A percentile compares a stretch with the other conserved stretches of the same genome.
These are phyloP conservation scores for Kurtzmaniella fragi DNA, from an alignment of 805 yeast species.

Conservation along the genomic window DNA sequence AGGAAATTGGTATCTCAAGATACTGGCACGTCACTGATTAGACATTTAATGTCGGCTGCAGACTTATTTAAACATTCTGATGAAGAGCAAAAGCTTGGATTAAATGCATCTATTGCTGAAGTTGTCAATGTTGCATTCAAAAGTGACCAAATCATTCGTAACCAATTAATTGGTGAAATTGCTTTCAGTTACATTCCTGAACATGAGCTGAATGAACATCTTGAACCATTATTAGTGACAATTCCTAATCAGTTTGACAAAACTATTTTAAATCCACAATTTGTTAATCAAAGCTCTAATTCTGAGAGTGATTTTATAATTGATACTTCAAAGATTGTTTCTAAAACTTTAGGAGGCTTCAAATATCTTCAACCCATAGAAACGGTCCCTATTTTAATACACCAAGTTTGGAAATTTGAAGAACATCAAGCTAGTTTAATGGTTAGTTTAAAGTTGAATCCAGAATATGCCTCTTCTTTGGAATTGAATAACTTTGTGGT, in stretches of 20 bases:
- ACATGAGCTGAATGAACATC: conserved; percentile 8
- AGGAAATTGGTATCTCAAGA: conserved; percentile 28
- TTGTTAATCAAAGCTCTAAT: conserved; percentile 21
- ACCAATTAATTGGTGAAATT: conserved; percentile 77
- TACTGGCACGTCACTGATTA: conserved; percentile 29
- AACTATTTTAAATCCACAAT: conserved; percentile 36
- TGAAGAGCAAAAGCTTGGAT: conserved; percentile 50
- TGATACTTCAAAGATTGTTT: conserved; percentile 46
- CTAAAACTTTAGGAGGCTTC: conserved; percentile 73
- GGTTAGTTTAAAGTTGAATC: conserved; percentile 58
- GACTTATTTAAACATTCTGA: conserved; percentile 36
- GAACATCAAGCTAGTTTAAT: conserved; percentile 80
- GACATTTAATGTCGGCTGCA: conserved; percentile 7
- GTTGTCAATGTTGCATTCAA: conserved; percentile 68
- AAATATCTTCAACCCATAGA: conserved; percentile 59
- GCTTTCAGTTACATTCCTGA: conserved; percentile 62
- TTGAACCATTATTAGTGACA: conserved; percentile 28
- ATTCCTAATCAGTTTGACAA: conserved; percentile 48
- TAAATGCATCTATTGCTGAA: conserved; percentile 85
- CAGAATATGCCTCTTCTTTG: conserved; percentile 35
- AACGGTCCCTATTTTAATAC: conserved; percentile 61
- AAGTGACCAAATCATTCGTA: conserved; percentile 56
- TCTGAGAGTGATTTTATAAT: conserved; percentile 32
- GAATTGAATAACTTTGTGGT: conserved; percentile 56
- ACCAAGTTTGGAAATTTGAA: conserved; percentile 90